Base-by-base conservation (phyloP, 2,329 filamentous ascomycete species). In the Dactylellina cionopaga region DNA sequence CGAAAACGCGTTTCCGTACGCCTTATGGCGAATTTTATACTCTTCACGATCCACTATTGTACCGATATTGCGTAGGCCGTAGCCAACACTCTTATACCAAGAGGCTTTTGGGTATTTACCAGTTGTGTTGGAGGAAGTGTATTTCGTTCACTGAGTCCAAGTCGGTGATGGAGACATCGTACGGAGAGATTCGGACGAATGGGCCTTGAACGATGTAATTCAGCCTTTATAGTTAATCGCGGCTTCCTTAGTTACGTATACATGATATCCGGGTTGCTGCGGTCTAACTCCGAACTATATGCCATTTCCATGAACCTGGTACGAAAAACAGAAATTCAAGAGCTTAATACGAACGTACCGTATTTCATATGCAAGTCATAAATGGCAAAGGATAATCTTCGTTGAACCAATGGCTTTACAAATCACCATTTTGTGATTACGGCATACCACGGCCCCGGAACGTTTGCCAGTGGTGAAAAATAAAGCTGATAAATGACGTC, bases 401-500 rank as follows among this genome's bases (percentile, higher is more conserved):
- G n/a, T n/a, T n/a, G n/a, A n/a, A n/a, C n/a, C n/a, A n/a, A n/a
- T n/a, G n/a, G n/a, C n/a, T n/a, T n/a, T n/a, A n/a, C n/a, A n/a
- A 51, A 7, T 44, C 56, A 62, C 5, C 25, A 1, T 9, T 22
- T 11, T 15, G 56, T 41, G 9, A 62, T 27, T 1, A 22, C 31
- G 1, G 56, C 15, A 43, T 62, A 51, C 56, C 56, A 62, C 1
- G 56, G 56, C 9, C 43, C 56, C 5, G 56, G 56, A 3, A 62
- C 13, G 3, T 51, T 29, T 9, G 56, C 29, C 13, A 62, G 56
- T 13, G 56, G 56, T 2, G 56, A 62, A 9, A 62, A 41, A 13
- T 62, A 62, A 13, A 62, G 43, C 13, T 62, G 15, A 17, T 62
- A 51, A 5, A 41, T 24, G 19, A 29, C 27, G 25, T 49, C 4